Evolutionary conservation across 345 rosid genomes (phyloP).

Genomic region (Camelina sativa): DNA sequence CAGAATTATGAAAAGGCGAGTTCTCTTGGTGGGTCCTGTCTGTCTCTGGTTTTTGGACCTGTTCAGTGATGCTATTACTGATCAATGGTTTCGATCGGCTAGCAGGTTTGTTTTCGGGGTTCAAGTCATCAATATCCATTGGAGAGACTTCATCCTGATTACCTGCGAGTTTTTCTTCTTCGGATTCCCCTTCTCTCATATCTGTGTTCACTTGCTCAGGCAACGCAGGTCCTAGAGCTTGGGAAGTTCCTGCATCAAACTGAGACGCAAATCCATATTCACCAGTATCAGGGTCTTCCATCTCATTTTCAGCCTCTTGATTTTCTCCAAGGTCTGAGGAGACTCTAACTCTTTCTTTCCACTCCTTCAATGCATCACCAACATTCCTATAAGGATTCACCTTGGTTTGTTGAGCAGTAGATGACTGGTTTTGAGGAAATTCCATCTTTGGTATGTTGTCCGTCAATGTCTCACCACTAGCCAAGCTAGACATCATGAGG

Average conservation of each 20-base stretch:
- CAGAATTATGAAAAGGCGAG: conserved; percentile 37
- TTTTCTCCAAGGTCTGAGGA: conserved; percentile 67
- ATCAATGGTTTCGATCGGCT: conserved; percentile 43
- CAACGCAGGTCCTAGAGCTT: conserved; percentile 87
- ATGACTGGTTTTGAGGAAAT: conserved; percentile 53
- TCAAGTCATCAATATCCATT: conserved; percentile 68
- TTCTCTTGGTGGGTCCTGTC: conserved; percentile 47
- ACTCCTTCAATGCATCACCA: conserved; percentile 89
- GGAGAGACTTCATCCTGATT: conserved; percentile 53
- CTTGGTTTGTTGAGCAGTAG: conserved; percentile 53
- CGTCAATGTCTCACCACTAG: conserved; percentile 56
- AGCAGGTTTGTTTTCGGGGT: conserved; percentile 49
- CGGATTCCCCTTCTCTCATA: conserved; percentile 50
- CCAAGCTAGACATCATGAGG: conserved; percentile 52
- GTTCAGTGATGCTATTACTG: conserved; percentile 52
- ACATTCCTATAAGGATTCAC: conserved; percentile 79
- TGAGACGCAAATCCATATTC: conserved; percentile 82
- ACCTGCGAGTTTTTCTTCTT: conserved; percentile 53
- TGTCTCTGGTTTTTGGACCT: conserved; percentile 47
- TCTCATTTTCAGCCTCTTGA: conserved; percentile 55
- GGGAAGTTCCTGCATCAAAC: conserved; percentile 77
- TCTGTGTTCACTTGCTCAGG: conserved; percentile 74
- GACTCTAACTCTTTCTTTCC: conserved; percentile 89
- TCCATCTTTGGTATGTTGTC: conserved; percentile 52
- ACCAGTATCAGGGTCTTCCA: conserved; percentile 71